These are phyloP conservation scores for Boletus pseudo-olivaceus DNA, from an alignment of 768 basidiomycete species.

Conservation along the genomic window DNA sequence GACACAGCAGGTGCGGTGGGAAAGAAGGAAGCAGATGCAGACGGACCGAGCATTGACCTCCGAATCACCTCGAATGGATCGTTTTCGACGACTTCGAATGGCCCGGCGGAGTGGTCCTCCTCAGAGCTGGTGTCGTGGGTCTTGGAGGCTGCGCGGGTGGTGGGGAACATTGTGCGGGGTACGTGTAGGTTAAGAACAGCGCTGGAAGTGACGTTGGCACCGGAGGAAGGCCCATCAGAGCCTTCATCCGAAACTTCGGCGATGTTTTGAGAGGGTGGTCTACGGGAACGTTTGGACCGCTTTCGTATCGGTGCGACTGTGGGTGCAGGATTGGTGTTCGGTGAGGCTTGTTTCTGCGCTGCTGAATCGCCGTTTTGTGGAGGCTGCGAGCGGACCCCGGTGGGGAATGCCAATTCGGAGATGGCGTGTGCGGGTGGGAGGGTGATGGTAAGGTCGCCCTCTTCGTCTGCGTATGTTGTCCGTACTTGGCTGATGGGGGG, in stretches of 20 bases:
- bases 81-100: constrained; percentile 25
- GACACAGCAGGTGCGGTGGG: background rate
- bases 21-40: background rate
- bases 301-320: background rate
- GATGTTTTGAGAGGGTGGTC: constrained; percentile 27
- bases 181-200: background rate
- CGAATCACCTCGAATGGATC: constrained; percentile 22
- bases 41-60: constrained; percentile 2
- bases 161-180: background rate
- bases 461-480: background rate
- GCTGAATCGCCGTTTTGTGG: background rate
- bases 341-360: background rate
- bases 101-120: constrained; percentile 11
- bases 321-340: background rate
- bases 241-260: constrained; percentile 23
- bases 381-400: constrained; percentile 8
- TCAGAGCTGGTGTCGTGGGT: constrained; percentile 18
- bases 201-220: background rate
- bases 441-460: constrained; percentile 14
- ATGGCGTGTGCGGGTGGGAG: constrained; percentile 29
- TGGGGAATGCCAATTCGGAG: constrained; percentile 26
- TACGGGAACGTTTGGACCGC: constrained; percentile 7
- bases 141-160: background rate
- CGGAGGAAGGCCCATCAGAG: background rate
- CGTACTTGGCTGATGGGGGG: background rate